These are phyloP conservation scores for Penicillium sp. DNA, from an alignment of 2,329 filamentous ascomycete genomes.

Conservation along the genomic window DNA sequence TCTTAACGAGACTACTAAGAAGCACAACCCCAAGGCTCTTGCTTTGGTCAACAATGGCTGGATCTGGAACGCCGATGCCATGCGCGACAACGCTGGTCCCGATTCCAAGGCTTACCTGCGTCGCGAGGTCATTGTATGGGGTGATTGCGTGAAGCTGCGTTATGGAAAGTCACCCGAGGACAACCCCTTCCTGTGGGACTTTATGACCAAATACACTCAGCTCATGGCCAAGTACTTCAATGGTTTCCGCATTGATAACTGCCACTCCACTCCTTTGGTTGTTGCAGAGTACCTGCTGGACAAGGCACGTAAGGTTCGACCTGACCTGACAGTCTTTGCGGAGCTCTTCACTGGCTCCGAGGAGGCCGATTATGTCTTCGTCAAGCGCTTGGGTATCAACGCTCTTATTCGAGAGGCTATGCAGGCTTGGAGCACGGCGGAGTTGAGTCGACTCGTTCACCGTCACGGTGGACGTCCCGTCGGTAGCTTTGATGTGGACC, in stretches of 20 bases:
- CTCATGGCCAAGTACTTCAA: constrained; percentile 94
- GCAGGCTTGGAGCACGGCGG: constrained; percentile 95
- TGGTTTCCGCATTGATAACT: constrained; percentile 97
- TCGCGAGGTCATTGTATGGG: constrained; percentile 96
- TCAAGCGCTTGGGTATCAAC: constrained; percentile 88
- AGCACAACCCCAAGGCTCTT: constrained; percentile 76
- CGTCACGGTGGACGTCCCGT: constrained; percentile 92
- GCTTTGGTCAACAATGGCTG: constrained; percentile 95
- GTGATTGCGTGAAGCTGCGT: constrained; percentile 95
- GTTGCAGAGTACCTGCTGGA: constrained; percentile 96
- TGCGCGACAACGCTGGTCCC: constrained; percentile 91
- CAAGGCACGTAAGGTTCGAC: constrained; percentile 84
- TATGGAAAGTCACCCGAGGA: constrained; percentile 83
- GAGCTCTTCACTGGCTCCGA: constrained; percentile 96
- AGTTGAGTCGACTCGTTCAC: constrained; percentile 91
- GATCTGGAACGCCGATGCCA: constrained; percentile 97
- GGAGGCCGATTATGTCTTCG: constrained; percentile 94
- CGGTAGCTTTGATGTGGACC: constrained; percentile 95
- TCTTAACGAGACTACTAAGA: constrained; percentile 75
- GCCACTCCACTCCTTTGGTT: constrained; percentile 92
- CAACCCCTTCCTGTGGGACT: constrained; percentile 92
- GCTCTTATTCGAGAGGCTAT: constrained; percentile 95
- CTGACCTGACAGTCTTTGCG: constrained; percentile 88
- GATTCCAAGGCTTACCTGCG: constrained; percentile 91
- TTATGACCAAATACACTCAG: constrained; percentile 91